phyloP scores from a whole-genome alignment of 371 early-diverging fungal genomes.

The Mortierella sp. region DNA sequence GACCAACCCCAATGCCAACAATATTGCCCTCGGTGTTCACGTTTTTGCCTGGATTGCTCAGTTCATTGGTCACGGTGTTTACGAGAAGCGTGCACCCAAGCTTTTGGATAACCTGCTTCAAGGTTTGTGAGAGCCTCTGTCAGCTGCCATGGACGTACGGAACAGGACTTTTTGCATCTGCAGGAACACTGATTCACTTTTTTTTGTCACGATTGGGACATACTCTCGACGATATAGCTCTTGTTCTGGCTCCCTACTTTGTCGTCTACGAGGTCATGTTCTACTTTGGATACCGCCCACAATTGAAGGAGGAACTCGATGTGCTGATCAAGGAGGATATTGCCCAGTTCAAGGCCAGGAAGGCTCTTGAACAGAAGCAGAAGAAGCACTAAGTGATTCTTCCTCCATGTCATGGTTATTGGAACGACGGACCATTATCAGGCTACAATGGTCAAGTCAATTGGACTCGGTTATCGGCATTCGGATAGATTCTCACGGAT shows the following conservation, averaged over 20 bases:
- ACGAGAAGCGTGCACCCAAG: constrained; percentile 91
- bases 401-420: too few species aligned
- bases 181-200: too few species aligned
- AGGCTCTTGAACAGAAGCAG: constrained; percentile 32
- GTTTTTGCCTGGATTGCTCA: constrained; percentile 87
- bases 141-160: too few species aligned
- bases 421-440: too few species aligned
- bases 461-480: neutral
- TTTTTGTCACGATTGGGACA: too few species aligned
- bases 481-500: too few species aligned
- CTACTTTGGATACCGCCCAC: constrained; percentile 83
- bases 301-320: constrained; percentile 72
- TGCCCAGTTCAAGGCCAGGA: constrained; percentile 66
- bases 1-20: constrained; percentile 62
- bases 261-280: constrained; percentile 93
- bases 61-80: constrained; percentile 88
- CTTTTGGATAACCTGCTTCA: constrained; percentile 87
- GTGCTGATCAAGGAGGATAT: constrained; percentile 70
- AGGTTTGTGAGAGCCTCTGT: too few species aligned
- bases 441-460: too few species aligned
- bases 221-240: too few species aligned
- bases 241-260: constrained; percentile 95
- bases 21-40: constrained; percentile 69
- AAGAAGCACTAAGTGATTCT: constrained; percentile 44
- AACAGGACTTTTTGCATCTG: too few species aligned